Percentiles rank a stretch among this genome's conserved stretches.
phyloP scores from a whole-genome alignment of 176 grass and related monocot species.

The Zea luxurians region DNA sequence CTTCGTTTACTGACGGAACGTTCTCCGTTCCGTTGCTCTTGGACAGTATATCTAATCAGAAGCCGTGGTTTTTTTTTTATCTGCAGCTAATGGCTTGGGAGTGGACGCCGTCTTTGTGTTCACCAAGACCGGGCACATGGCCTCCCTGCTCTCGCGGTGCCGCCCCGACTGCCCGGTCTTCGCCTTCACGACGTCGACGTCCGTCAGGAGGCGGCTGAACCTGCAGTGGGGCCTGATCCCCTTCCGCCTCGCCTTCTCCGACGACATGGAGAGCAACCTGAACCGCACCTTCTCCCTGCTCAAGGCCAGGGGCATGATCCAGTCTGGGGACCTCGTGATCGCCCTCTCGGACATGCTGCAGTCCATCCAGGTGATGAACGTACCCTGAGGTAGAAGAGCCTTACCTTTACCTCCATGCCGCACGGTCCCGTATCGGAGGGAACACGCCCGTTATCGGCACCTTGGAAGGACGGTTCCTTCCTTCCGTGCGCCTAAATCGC shows the following conservation, averaged over 20 bases:
- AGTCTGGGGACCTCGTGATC: conserved; percentile 84
- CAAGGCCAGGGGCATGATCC: conserved; percentile 94
- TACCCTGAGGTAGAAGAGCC: conserved; percentile 48
- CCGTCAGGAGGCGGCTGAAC: conserved; percentile 72
- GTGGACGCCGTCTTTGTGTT: conserved; percentile 92
- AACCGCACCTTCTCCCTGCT: conserved; percentile 92
- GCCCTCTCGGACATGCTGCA: conserved; percentile 91
- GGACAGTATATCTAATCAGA: conserved; percentile 1
- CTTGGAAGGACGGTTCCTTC: not conserved
- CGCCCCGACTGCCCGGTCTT: conserved; percentile 91
- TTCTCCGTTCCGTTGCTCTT: not conserved
- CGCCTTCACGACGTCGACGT: conserved; percentile 78
- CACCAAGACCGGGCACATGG: conserved; percentile 84
- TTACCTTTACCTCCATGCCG: not conserved
- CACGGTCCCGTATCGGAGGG: not conserved
- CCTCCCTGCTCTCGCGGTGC: conserved; percentile 80
- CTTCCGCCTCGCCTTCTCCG: conserved; percentile 69
- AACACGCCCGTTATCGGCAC: not conserved
- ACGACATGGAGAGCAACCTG: conserved; percentile 96
- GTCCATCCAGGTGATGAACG: conserved; percentile 99
- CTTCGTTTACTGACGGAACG: not conserved
- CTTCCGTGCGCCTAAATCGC: not conserved
- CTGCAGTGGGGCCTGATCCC: conserved; percentile 95
- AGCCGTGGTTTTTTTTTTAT: conserved; percentile 8
- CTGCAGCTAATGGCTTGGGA: conserved; percentile 80